Evolutionary conservation across 176 grass and related monocot species (phyloP), one percentile per base, ranked within the genome.

Genomic region (Coix lacrymajobi): DNA sequence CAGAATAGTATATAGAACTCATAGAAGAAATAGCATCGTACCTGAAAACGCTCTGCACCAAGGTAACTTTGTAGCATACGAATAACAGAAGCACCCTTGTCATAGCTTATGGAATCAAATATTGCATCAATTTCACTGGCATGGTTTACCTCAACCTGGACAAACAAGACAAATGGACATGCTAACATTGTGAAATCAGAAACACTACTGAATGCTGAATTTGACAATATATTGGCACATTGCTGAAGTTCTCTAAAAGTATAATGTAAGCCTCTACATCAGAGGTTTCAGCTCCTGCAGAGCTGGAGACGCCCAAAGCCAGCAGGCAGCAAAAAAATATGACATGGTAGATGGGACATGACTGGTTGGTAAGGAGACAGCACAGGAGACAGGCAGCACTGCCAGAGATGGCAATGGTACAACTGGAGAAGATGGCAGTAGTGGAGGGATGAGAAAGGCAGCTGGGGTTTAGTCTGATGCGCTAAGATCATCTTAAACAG

Each of bases 71-170:
- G 92, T 44, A 97, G 80, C 94, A 97, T 97, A 40, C 83, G 89
- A 84, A 97, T 97, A 81, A 97, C 87, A 78, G 91, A 90, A 57
- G 94, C 89, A 30, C 92, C 92, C 80, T 94, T 97, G 54, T 91
- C 82, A 61, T 97, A 97, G 89, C 94, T 97, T 87, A 97, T 97
- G 48, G 92, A 94, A 81, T 94, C 94, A 68, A 97, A 94, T 82
- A 94, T 97, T 54, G 83, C 87, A 88, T 97, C 89, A 69, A 97
- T 93, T 84, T 97, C 94, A 88, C 77, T 88, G 45, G 89, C 94
- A 82, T 94, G 94, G 31, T 94, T 92, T 84, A 97, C 61, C 46
- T 97, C 89, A 66, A 97, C 94, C 92, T 94, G 81, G 65, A 84
- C 25, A 62, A 82, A 79, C 22, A 67, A 7, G 29, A 60, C 29